phyloP scores from a whole-genome alignment of 177 flowering plant genomes.

The Vitis hybrid region DNA sequence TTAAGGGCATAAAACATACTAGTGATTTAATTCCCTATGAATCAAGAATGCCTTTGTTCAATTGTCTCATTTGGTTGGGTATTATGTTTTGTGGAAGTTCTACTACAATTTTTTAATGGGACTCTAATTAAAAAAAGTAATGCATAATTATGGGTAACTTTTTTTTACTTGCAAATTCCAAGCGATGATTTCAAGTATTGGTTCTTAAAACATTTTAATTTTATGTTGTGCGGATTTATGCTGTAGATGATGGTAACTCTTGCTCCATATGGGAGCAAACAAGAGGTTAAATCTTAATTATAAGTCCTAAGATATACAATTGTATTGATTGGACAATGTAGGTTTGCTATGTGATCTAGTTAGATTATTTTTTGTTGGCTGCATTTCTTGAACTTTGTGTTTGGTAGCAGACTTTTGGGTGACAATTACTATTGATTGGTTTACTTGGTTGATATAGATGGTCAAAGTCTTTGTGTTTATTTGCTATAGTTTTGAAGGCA shows the following conservation, averaged over 20 bases:
- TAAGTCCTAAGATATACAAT: constrained; percentile 45
- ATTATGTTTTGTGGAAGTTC: neutral
- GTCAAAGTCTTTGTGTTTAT: constrained; percentile 7
- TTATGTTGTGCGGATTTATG: constrained; percentile 57
- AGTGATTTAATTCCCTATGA: too few species aligned
- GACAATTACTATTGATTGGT: neutral
- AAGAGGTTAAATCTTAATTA: constrained; percentile 51
- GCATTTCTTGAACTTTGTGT: too few species aligned
- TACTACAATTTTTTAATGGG: neutral
- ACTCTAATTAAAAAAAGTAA: too few species aligned
- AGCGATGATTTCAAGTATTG: neutral
- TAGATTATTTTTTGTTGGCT: neutral
- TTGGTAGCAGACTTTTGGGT: too few species aligned
- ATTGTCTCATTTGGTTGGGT: neutral
- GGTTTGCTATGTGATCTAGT: constrained; percentile 24
- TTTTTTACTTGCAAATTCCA: neutral
- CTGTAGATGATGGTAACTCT: constrained; percentile 61
- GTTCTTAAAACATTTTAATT: constrained; percentile 1
- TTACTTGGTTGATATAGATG: constrained; percentile 3
- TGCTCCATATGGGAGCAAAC: constrained; percentile 63
- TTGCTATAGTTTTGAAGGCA: constrained; percentile 78
- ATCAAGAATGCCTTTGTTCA: neutral
- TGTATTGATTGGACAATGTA: constrained; percentile 91
- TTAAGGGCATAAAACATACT: neutral
- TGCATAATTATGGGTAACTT: too few species aligned